Base-by-base conservation (phyloP, 345 rosid genomes). In the Ceriops tagal region DNA sequence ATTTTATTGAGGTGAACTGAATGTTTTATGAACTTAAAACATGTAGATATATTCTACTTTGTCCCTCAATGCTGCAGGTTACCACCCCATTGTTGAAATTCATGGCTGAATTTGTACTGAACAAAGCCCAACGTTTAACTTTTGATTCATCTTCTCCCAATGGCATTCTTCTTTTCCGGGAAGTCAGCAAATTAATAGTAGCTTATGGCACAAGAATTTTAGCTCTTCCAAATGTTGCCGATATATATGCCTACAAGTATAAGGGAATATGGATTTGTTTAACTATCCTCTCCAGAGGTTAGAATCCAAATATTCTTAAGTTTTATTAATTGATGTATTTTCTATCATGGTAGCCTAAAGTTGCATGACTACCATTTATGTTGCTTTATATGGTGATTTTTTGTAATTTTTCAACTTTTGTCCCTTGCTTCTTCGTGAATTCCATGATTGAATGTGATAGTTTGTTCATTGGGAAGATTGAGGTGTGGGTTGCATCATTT, bases 81-180 rank as follows among this genome's bases (percentile, higher is more conserved):
- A 92, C 97, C 28, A 92, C 99, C 51, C 96, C 98, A 21, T 69
- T 92, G 85, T 73, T 96, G 75, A 92, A 96, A 78, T 96, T 92
- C 88, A 88, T 92, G 96, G 91, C 98, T 69, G 99, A 96, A 84
- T 96, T 96, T 72, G 99, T 92, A 65, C 78, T 87, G 77, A 96
- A 96, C 91, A 92, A 96, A 80, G 86, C 97, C 71, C 98, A 92
- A 74, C 93, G 98, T 30, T 79, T 92, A 74, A 87, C 96, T 64
- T 96, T 96, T 81, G 99, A 92, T 77, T 89, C 98, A 7, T 92
- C 98, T 68, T 96, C 99, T 72, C 97, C 98, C 59, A 92, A 96
- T 78, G 99, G 99, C 79, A 92, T 96, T 82, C 97, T 96, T 67
- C 99, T 96, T 67, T 96, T 96, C 82, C 95, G 99, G 32, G 99